phyloP scores from a whole-genome alignment of 2,329 filamentous ascomycete genomes.

The Chaetomium sp. region DNA sequence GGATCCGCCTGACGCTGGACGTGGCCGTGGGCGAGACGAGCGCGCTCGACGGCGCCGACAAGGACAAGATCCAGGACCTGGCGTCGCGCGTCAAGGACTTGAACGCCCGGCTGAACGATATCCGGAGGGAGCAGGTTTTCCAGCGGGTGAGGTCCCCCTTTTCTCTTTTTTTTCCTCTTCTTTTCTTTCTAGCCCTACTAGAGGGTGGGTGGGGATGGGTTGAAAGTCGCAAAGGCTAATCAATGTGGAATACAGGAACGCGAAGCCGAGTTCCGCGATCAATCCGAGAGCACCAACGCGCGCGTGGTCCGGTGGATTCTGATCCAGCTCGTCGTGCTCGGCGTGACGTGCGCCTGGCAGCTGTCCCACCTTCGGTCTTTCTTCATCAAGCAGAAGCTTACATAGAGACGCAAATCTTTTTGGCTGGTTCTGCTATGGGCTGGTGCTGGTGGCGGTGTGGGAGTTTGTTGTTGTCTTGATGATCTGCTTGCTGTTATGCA shows the following conservation, averaged over 20 bases:
- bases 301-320: constrained; percentile 93
- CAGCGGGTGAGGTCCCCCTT: constrained; percentile 67
- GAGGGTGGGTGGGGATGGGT: too few species aligned
- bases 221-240: too few species aligned
- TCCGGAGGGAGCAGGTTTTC: constrained; percentile 93
- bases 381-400: constrained; percentile 99
- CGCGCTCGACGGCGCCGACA: constrained; percentile 90
- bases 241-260: constrained; percentile 66
- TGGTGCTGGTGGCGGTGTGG: neutral
- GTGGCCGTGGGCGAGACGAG: constrained; percentile 93
- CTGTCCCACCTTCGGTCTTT: constrained; percentile 92
- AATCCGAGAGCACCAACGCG: constrained; percentile 89
- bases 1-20: constrained; percentile 83
- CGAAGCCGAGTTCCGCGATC: constrained; percentile 96
- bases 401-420: constrained; percentile 57
- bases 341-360: constrained; percentile 93
- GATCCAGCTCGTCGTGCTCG: constrained; percentile 83
- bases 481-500: constrained; percentile 7
- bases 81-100: constrained; percentile 86
- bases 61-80: constrained; percentile 88
- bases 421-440: neutral
- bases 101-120: constrained; percentile 83
- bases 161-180: neutral
- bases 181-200: neutral
- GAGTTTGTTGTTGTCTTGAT: constrained; percentile 2